Base-by-base conservation (phyloP, 2,329 filamentous ascomycete species). In the Penicillium frequentans region DNA sequence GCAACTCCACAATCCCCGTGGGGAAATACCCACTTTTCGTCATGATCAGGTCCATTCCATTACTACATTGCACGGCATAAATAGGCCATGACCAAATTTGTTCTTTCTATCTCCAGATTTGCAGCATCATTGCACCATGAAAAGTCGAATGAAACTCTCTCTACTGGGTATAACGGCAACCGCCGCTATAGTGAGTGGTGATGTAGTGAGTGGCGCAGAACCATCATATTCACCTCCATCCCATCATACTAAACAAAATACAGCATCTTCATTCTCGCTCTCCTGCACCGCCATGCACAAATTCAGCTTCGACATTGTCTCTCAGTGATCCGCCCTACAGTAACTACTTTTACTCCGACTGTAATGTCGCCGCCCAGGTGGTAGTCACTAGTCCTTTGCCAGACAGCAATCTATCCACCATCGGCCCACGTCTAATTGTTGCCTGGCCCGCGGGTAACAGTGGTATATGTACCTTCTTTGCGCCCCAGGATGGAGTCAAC, bases 361-460 rank as follows among this genome's bases (percentile, higher is more conserved):
- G 85, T 68, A 78, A 86, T 59, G 78, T 80, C 1, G 80, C 82
- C 33, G 79, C 79, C 5, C 86, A 88, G 61, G 83, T 85, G 0
- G 81, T 89, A 0, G 73, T 88, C 0, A 88, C 85, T 0, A 86
- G 78, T 57, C 85, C 86, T 14, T 69, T 81, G 0, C 64, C 77
- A 1, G 76, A 79, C 16, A 85, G 81, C 55, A 79, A 86, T 62
- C 71, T 86, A 1, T 79, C 74, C 1, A 73, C 84, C 33, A 83
- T 86, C 57, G 76, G 79, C 0, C 85, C 85, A 9, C 77, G 86
- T n/a, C 70, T 89, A 23, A 75, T 86, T 11, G 70, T 84, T 74
- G 86, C 86, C 9, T 89, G 85, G 85, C 85, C 86, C 8, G 83
- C 85, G 9, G 86, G 86, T 2, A 86, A 88, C 63, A 88, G 85